These are phyloP conservation scores for Nannizziopsis arthrosporioides DNA, from an alignment of 2,329 filamentous ascomycete genomes.

Conservation along the genomic window DNA sequence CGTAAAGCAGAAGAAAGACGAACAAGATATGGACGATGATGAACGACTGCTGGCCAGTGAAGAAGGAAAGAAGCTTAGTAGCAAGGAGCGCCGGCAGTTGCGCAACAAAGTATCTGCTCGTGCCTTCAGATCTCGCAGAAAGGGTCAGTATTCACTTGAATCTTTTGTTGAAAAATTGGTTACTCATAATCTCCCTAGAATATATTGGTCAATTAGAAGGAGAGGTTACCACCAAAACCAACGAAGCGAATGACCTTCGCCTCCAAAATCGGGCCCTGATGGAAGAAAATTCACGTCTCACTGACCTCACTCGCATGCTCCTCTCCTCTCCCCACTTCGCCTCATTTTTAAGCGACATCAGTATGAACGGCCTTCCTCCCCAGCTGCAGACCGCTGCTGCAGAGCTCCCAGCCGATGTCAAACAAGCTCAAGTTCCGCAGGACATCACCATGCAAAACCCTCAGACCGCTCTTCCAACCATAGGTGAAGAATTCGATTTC, in stretches of 20 bases:
- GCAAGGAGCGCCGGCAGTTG: slow-evolving; percentile 93
- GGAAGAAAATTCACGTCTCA: slow-evolving; percentile 74
- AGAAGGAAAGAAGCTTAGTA: slow-evolving; percentile 97
- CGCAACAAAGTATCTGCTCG: slow-evolving; percentile 97
- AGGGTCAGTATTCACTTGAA: slow-evolving; percentile 52
- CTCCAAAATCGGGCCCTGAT: slow-evolving; percentile 67
- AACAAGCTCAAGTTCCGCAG: slow-evolving; percentile 45
- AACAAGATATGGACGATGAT: slow-evolving; percentile 98
- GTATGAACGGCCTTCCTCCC: slow-evolving; percentile 44
- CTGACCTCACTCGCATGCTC: slow-evolving; percentile 68
- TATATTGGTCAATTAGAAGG: slow-evolving; percentile 91
- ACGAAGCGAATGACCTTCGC: slow-evolving; percentile 70
- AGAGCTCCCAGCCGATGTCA: slow-evolving; percentile 54
- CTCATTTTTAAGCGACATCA: slow-evolving; percentile 62
- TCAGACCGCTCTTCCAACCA: slow-evolving; percentile 64
- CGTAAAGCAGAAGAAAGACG: slow-evolving; percentile 72
- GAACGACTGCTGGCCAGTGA: slow-evolving; percentile 89
- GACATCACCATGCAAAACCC: slow-evolving; percentile 49
- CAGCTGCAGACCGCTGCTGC: slow-evolving; percentile 33
- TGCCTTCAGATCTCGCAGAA: slow-evolving; percentile 93
- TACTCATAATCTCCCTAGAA: slow-evolving; percentile 57
- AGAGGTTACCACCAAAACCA: slow-evolving; percentile 72
- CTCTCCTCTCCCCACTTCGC: slow-evolving; percentile 71
- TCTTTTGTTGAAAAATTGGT: slow-evolving; percentile 3
- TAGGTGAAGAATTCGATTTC: slow-evolving; percentile 72